Evolutionary conservation across 2,329 filamentous ascomycete genomes (phyloP), one percentile per base, ranked within the genome.

Genomic region (Emericellopsis atlantica): DNA sequence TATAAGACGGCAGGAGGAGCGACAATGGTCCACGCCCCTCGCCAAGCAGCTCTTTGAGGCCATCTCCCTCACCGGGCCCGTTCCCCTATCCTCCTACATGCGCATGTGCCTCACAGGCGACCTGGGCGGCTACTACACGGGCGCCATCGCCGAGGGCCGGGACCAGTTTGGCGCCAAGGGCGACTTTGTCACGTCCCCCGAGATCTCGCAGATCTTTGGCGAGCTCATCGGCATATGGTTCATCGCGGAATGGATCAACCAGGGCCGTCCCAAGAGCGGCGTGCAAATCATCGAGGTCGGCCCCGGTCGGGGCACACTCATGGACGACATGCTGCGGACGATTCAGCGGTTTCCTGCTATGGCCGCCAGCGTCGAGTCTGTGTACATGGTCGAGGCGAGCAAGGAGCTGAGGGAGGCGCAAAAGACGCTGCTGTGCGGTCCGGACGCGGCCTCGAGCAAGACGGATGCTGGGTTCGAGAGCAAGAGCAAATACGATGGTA

Each of bases 171-270:
- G 92, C n/a, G 68, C 76, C 42, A 84, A 86, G 54, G 92, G 92
- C 22, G 92, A 98, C 61, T 98, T 98, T 56, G 82, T 96, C 40
- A 98, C 92, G 0, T 95, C 89, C 0, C 92, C 92, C 0, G 92
- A 98, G 61, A 96, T 98, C 51, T 95, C 89, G 1, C 92, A 96
- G 57, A 75, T 96, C 11, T 98, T 98, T 62, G 92, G 92, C 21
- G 92, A 98, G 64, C 71, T 98, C 23, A 70, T 96, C 43, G 92
- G 87, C 5, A 76, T 98, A 51, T 98, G 92, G 92, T 81, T 95
- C 46, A 81, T 96, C 40, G 81, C 90, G 34, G 92, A 98, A 69
- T 98, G 92, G 90, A 84, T 96, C 59, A 82, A 84, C 33, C 92
- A 98, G 59, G 89, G 88, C 14, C 73, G 72, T 45, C 83, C 76